Evolutionary conservation across 805 yeast species (phyloP), one percentile per base, ranked within the genome.

Genomic region (Pichia occidentalis): DNA sequence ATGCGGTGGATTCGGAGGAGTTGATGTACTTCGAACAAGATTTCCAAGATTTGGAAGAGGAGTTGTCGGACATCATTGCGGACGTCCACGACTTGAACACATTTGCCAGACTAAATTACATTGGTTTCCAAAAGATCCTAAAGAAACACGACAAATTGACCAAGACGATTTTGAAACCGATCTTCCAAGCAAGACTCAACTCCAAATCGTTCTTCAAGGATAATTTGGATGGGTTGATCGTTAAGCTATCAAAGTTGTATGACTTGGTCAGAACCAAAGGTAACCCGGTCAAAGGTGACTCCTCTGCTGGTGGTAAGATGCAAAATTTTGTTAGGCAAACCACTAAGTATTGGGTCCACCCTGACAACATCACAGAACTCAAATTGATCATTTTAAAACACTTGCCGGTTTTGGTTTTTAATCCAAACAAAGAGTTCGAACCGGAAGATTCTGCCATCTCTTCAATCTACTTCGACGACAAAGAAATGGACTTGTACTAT

Each of bases 341-440:
- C 16, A 92, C 98, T 7, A 92, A 92, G 59, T 92, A 92, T 64
- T 92, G 99, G 99, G 97, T 92, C 23, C 98, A 92, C 56, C 96
- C 97, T 3, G 97, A 92, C 62, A 90, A 92, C 60, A 87, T 92
- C 58, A 92, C 97, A 12, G 97, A 92, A 67, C 73, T 92, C 60
- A 92, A 92, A 66, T 75, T 92, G 56, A 82, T 86, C 47, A 80
- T 92, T 47, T 71, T 92, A 57, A 90, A 92, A 64, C 97, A 92
- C 65, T 71, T 92, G 51, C 99, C 99, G 2, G 98, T 92, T 13
- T 72, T 92, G 49, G 99, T 92, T 17, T 92, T 92, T 74, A 92
- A 92, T 57, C 78, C 97, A 32, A 87, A 87, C 56, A 92, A 92
- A 65, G 98, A 92, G 61, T 92, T 92, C 52, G 95, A 88, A 61